These are phyloP conservation scores for Chlamydomonas schloesseri DNA, from an alignment of 139 green algal genomes.

Conservation along the genomic window DNA sequence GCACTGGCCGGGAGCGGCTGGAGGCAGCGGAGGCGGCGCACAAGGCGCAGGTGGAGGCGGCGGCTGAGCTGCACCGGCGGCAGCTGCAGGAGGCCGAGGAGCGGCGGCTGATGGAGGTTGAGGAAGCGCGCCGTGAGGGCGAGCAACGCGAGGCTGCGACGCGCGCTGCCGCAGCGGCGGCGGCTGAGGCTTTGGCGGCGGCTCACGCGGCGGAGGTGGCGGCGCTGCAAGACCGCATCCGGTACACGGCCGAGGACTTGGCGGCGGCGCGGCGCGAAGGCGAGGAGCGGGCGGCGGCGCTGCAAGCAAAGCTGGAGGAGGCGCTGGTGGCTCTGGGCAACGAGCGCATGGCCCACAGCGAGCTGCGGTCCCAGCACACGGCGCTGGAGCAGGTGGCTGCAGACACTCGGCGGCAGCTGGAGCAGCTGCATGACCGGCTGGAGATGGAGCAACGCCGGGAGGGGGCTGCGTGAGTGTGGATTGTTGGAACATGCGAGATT, in stretches of 20 bases:
- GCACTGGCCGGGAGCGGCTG: neutral
- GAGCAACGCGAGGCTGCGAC: neutral
- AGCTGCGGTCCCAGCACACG: neutral
- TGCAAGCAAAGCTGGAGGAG: constrained; percentile 22
- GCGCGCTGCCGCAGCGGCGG: neutral
- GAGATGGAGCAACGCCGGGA: neutral
- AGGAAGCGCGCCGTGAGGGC: neutral
- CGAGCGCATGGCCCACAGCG: neutral
- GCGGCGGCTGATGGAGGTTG: neutral
- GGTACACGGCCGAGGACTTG: too few relatives aligned
- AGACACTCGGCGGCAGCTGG: neutral
- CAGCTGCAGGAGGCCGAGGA: neutral
- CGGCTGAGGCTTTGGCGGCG: neutral
- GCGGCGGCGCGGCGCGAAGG: neutral
- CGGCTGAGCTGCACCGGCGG: neutral
- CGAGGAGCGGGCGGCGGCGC: neutral
- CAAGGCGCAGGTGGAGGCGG: neutral
- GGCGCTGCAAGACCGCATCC: too few relatives aligned
- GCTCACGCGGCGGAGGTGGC: too few relatives aligned
- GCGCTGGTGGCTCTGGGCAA: neutral
- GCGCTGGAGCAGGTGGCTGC: neutral
- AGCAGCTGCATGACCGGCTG: neutral
- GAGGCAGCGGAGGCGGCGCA: neutral
- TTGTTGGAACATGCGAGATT: too few relatives aligned
- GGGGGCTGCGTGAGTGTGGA: constrained; percentile 7